Conservation (phyloP, 2,329 filamentous ascomycete species). For the Cladophialophora carrionii region DNA sequence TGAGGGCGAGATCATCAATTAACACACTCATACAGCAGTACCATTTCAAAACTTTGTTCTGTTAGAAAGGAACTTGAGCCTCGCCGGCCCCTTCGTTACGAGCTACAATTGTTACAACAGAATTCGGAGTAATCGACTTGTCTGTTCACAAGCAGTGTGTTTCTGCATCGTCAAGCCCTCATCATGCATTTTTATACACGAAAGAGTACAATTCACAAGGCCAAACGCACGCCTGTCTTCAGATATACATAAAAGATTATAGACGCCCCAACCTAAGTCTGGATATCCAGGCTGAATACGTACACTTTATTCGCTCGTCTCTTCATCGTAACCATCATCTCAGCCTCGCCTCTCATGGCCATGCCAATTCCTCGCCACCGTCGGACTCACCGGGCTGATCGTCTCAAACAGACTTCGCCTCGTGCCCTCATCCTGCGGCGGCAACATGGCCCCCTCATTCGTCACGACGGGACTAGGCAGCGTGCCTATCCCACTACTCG, state of each 20-base stretch:
- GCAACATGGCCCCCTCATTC: not conserved
- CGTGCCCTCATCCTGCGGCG: constrained; percentile 16
- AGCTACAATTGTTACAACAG: too few relatives aligned
- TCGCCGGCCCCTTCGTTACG: not conserved
- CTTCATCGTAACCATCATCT: not conserved
- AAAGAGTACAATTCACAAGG: not conserved
- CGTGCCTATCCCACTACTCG: constrained; percentile 28
- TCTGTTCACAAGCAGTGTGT: not conserved
- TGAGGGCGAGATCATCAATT: not conserved
- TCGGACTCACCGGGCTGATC: constrained; percentile 31
- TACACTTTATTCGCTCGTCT: too few relatives aligned
- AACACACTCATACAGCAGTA: not conserved
- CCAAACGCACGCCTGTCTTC: not conserved
- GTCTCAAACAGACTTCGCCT: constrained; percentile 25
- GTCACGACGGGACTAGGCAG: constrained; percentile 18
- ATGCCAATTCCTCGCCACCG: constrained; percentile 12
- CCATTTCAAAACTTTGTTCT: not conserved
- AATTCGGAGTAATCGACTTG: not conserved
- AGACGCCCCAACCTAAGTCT: not conserved
- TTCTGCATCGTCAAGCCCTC: not conserved
- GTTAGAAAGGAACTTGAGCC: not conserved
- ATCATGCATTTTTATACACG: not conserved
- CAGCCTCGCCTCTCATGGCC: not conserved
- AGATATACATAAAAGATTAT: not conserved
- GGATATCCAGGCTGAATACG: too few relatives aligned